Evolutionary conservation across 1,284 basidiomycete species (phyloP), one percentile per base, ranked within the genome.

Genomic region (Gomphus sp.): DNA sequence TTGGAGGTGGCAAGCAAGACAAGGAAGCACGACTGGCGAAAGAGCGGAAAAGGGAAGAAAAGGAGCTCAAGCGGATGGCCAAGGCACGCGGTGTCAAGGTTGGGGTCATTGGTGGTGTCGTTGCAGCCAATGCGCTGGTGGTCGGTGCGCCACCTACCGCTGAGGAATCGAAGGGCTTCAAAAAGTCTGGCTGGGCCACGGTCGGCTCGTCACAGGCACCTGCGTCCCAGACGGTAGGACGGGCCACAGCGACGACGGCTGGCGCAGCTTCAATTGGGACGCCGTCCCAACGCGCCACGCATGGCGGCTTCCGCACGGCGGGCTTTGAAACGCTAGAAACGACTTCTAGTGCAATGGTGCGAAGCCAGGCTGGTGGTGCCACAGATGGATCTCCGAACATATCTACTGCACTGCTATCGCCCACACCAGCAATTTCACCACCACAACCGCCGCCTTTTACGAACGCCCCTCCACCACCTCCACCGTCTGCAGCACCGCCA

Each of bases 21-120:
- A 36, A 84, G 87, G 63, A 84, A 78, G 67, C 78, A 16, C 62
- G 87, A 48, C 87, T 87, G 67, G 89, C 91, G 72, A 91, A 90
- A 71, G 89, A 91, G 69, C 77, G 85, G 11, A 88, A 84, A 69
- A 78, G 88, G 41, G 88, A 91, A 70, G 87, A 90, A 68, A 89
- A 85, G 69, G 87, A 91, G 66, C 75, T 91, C 34, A 76, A 85
- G 59, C 90, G 89, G 70, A 80, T 90, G 41, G 88, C 89, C 10
- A 85, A 82, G 60, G 88, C 89, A 0, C 82, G 80, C 44, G 89
- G 89, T 4, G 80, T 91, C 64, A 87, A 80, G 70, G 80, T 89
- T 0, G 85, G 82, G 65, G 74, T 80, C 31, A 60, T 68, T 6
- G 62, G 65, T 44, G 47, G 60, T 64, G 14, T 52, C 3, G 25